Conservation (phyloP, 2,329 filamentous ascomycete genomes). For the Cytospora paraplurivora region DNA sequence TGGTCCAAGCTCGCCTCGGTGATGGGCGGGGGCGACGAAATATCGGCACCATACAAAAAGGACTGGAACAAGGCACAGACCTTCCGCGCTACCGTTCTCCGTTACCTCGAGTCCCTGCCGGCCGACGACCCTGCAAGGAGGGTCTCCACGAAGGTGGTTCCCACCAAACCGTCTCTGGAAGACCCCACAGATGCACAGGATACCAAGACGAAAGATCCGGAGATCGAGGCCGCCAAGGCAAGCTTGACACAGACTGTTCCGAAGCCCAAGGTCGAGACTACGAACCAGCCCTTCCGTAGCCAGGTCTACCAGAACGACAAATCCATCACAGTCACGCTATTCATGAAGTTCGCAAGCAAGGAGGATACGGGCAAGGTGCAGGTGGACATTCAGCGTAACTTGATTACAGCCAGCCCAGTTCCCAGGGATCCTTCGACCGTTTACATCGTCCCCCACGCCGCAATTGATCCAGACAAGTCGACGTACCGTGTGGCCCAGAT, state of each 20-base stretch:
- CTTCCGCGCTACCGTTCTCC: slow-evolving; percentile 52
- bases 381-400: slow-evolving; percentile 20
- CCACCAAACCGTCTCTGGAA: slow-evolving; percentile 36
- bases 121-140: slow-evolving; percentile 50
- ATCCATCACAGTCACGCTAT: slow-evolving; percentile 42
- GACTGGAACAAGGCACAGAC: slow-evolving; percentile 47
- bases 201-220: slow-evolving; percentile 6
- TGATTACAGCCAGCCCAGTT: slow-evolving; percentile 18
- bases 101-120: slow-evolving; percentile 47
- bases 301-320: slow-evolving; percentile 47
- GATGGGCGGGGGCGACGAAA: slow-evolving; percentile 29
- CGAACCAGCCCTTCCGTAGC: slow-evolving; percentile 36
- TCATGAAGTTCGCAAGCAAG: slow-evolving; percentile 43
- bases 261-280: slow-evolving; percentile 1
- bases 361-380: slow-evolving; percentile 32
- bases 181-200: slow-evolving; percentile 30
- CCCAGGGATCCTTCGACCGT: slow-evolving; percentile 14
- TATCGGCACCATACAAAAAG: slow-evolving; percentile 34
- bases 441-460: slow-evolving; percentile 32
- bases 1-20: slow-evolving; percentile 23
- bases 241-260: background rate
- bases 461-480: slow-evolving; percentile 32
- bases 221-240: slow-evolving; percentile 18
- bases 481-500: slow-evolving; percentile 35
- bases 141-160: slow-evolving; percentile 43